Evolutionary conservation across 148 eudicot species (phyloP), one percentile per base, ranked within the genome.

Genomic region (Amaranthus cruentus): DNA sequence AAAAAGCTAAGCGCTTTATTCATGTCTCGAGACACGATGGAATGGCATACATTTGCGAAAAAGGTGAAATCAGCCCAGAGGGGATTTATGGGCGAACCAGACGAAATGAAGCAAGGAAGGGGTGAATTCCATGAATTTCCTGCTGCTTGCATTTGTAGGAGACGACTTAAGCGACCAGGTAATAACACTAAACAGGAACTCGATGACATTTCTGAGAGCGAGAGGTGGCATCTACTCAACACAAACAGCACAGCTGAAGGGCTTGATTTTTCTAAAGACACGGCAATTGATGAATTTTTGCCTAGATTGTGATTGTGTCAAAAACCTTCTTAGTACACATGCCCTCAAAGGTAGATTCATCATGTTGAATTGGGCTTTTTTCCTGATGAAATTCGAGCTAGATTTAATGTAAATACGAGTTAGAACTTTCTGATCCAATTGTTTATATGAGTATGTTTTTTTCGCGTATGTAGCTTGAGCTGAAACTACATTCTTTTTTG

Each of bases 41-140:
- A 85, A 4, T 87, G 91, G 97, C 75, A 75, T 47, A 86, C 88
- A 62, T 96, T 92, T 59, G 79, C 96, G 0, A 92, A 78, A 69
- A 92, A 92, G 84, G 99, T 96, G 3, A 96, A 88, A 74, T 84
- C 96, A 46, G 87, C 90, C 66, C 99, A 96, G 77, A 81, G 87
- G 67, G 99, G 96, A 43, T 96, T 96, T 82, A 86, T 96, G 89
- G 99, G 97, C 52, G 99, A 96, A 82, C 99, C 97, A 11, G 91
- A 92, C 48, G 99, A 92, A 84, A 79, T 88, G 80, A 90, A 74
- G 81, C 89, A 86, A 0, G 96, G 96, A 51, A 86, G 86, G 57
- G 87, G 86, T 0, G 99, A 96, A 63, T 96, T 92, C 82, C 91
- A 90, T 51, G 97, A 96, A 78, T 87, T 83, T 53, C 99, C 99